A percentile compares a stretch with the other conserved stretches of the same genome.
Evolutionary conservation across 2,329 filamentous ascomycete genomes (phyloP).

Genomic region (Calycina herbarum): DNA sequence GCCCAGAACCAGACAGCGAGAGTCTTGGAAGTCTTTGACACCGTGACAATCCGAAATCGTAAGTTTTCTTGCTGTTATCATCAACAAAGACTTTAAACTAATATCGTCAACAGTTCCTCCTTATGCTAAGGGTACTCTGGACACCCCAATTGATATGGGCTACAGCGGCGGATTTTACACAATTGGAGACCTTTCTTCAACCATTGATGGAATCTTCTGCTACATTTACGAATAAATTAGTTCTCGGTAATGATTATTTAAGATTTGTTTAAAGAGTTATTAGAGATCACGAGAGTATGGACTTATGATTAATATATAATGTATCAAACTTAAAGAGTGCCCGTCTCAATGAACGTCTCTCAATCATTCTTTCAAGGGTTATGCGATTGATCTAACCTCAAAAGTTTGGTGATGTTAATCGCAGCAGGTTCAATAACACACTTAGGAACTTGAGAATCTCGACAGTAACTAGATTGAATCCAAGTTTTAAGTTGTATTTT

Average conservation of each 20-base stretch:
- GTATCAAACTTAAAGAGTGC: not conserved
- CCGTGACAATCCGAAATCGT: not conserved
- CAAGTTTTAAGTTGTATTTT: no score
- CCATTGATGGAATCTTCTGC: slow-evolving; percentile 1
- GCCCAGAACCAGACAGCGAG: slow-evolving; percentile 2
- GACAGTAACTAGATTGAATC: no score
- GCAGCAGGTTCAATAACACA: no score
- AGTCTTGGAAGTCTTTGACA: not conserved
- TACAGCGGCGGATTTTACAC: not conserved
- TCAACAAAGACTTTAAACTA: no score
- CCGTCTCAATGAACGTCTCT: not conserved
- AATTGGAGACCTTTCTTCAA: not conserved
- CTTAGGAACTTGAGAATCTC: no score
- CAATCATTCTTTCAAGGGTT: not conserved
- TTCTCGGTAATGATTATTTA: not conserved
- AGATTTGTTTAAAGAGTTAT: not conserved
- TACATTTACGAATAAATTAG: not conserved
- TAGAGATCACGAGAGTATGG: not conserved
- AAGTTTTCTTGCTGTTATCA: not conserved
- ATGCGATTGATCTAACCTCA: no score
- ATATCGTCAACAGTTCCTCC: not conserved
- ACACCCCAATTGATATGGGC: not conserved
- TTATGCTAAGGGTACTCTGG: not conserved
- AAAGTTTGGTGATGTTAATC: no score
- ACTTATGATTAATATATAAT: not conserved